A percentile compares a stretch with the other conserved stretches of the same genome.
These are phyloP conservation scores for Neurospora hispaniola DNA, from an alignment of 495 filamentous ascomycete species.

Conservation along the genomic window DNA sequence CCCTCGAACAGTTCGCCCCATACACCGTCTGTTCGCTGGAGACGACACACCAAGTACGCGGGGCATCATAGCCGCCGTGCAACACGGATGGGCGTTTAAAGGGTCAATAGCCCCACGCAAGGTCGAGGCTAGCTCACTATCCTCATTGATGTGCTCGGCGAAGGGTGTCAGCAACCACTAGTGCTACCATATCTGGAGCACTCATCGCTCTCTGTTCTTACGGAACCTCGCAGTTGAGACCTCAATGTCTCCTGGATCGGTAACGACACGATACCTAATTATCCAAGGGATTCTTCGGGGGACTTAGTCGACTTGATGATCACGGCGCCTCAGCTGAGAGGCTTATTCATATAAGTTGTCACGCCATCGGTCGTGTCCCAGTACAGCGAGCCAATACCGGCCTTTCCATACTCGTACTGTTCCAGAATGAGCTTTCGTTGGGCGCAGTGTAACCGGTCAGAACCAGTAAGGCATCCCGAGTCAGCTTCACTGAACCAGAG, in stretches of 20 bases:
- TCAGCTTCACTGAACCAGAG: neutral
- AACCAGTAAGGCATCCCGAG: slow-evolving; percentile 10
- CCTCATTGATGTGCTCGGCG: slow-evolving; percentile 11
- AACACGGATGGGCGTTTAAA: slow-evolving; percentile 25
- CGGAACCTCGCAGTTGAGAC: slow-evolving; percentile 23
- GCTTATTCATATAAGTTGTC: slow-evolving; percentile 27
- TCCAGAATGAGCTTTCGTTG: slow-evolving; percentile 22
- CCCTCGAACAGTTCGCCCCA: slow-evolving; percentile 34
- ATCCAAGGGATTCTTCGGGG: slow-evolving; percentile 18
- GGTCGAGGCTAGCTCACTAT: slow-evolving; percentile 18
- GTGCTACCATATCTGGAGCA: slow-evolving; percentile 28
- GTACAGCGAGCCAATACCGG: slow-evolving; percentile 18
- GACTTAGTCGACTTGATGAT: slow-evolving; percentile 29
- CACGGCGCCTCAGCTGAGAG: slow-evolving; percentile 32
- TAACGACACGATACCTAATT: slow-evolving; percentile 20
- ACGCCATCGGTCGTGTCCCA: slow-evolving; percentile 26
- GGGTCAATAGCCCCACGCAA: slow-evolving; percentile 22
- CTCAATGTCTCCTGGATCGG: slow-evolving; percentile 25
- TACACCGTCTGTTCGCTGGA: slow-evolving; percentile 38
- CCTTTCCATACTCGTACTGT: slow-evolving; percentile 14
- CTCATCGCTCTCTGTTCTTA: slow-evolving; percentile 29
- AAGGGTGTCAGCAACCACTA: slow-evolving; percentile 28
- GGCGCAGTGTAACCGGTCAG: slow-evolving; percentile 22
- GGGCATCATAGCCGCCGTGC: slow-evolving; percentile 39
- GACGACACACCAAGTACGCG: slow-evolving; percentile 30